Percentiles rank a stretch among this genome's conserved stretches.
These are phyloP conservation scores for Staphylotrichum longicolle DNA, from an alignment of 495 filamentous ascomycete species.

Conservation along the genomic window DNA sequence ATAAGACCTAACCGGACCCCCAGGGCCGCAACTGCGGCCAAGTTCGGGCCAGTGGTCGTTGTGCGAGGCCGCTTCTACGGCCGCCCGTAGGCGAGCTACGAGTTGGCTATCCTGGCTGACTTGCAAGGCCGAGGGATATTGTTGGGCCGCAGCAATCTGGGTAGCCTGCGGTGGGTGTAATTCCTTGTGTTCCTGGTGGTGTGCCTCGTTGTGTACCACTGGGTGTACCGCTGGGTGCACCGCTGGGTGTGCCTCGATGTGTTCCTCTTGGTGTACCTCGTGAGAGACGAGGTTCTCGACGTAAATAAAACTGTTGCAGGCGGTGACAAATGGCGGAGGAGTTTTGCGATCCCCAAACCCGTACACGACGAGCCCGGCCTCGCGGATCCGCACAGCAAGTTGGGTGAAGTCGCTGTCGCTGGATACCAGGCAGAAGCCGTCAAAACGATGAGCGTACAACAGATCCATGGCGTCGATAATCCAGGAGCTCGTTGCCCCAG, in stretches of 20 bases:
- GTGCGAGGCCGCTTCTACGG: slow-evolving; percentile 16
- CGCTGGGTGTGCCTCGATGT: too few species aligned
- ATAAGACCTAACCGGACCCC: too few species aligned
- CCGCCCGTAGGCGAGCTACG: slow-evolving; percentile 1
- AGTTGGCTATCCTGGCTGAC: slow-evolving; percentile 2
- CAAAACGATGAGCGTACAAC: slow-evolving; percentile 23
- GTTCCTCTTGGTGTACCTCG: neutral
- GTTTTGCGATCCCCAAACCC: slow-evolving; percentile 27
- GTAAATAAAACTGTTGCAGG: slow-evolving; percentile 26
- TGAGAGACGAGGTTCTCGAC: slow-evolving; percentile 20
- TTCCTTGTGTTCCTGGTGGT: too few species aligned
- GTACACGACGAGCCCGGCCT: slow-evolving; percentile 27
- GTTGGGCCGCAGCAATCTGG: neutral
- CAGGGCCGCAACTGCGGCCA: neutral
- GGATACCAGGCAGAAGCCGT: slow-evolving; percentile 27
- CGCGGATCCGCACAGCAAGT: slow-evolving; percentile 23
- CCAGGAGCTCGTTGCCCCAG: too few species aligned
- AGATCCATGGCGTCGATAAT: slow-evolving; percentile 29
- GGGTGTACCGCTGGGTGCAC: too few species aligned
- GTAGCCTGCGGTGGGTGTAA: neutral
- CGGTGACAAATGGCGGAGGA: slow-evolving; percentile 22
- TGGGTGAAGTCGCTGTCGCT: slow-evolving; percentile 30
- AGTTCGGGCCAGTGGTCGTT: slow-evolving; percentile 14
- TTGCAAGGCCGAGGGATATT: neutral
- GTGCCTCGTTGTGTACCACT: too few species aligned